Evolutionary conservation across 1,284 basidiomycete genomes (phyloP).

Genomic region (Moesziomyces antarcticus): DNA sequence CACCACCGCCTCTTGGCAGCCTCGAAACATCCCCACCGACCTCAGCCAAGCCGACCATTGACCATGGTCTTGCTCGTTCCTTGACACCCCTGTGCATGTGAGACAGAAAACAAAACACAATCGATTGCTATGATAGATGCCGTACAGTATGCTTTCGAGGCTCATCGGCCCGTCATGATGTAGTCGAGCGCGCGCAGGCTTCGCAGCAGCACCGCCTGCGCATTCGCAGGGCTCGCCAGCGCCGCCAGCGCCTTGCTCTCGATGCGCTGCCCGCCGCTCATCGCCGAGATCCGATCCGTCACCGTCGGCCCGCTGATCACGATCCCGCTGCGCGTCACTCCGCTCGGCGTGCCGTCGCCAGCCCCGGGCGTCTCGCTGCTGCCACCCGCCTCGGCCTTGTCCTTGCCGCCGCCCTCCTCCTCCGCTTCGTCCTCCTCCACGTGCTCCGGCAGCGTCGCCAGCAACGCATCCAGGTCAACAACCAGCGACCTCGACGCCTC

Average conservation of each 20-base stretch:
- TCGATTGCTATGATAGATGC: neutral
- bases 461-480: constrained; percentile 55
- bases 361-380: neutral
- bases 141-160: neutral
- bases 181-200: constrained; percentile 65
- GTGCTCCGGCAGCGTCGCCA: constrained; percentile 54
- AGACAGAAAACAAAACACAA: no score
- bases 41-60: no score
- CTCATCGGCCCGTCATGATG: constrained; percentile 52
- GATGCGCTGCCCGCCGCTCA: constrained; percentile 42
- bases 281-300: constrained; percentile 33
- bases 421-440: constrained; percentile 44
- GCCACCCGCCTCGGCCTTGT: constrained; percentile 1
- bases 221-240: constrained; percentile 62
- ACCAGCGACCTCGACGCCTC: constrained; percentile 52
- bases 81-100: no score
- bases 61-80: no score
- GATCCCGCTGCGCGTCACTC: constrained; percentile 31
- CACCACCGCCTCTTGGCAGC: no score
- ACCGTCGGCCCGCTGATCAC: constrained; percentile 41
- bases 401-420: constrained; percentile 22
- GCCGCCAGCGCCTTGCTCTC: constrained; percentile 58
- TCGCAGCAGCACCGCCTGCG: constrained; percentile 64
- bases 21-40: no score
- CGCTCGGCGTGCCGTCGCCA: constrained; percentile 8